Evolutionary conservation across 1,284 basidiomycete genomes (phyloP), one percentile per base, ranked within the genome.

Genomic region (Cystobasidiaceae sp.): DNA sequence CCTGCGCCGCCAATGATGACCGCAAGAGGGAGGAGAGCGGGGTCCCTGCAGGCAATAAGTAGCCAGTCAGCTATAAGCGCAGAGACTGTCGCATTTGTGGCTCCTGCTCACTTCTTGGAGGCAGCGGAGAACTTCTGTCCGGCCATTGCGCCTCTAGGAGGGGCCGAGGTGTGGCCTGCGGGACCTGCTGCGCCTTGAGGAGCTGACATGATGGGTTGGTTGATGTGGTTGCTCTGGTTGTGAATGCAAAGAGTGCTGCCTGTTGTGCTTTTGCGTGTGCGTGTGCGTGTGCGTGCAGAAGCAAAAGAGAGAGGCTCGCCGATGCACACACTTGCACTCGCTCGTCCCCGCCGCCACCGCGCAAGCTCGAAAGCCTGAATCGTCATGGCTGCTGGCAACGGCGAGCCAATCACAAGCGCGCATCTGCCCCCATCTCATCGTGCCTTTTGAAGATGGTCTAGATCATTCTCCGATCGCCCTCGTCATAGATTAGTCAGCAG

Each of bases 151-250:
- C 41, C 61, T 33, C 56, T 64, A 15, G 61, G 41, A 19, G 61
- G 61, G 30, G 61, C 61, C 19, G 49, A 52, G n/a, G 60, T 52
- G 60, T 62, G 60, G 11, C 60, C 60, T 34, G 60, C 60, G 48
- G 60, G 54, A 33, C 54, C 54, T 23, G 32, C 37, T 30, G 54
- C 54, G 41, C 37, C 39, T 44, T 56, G 54, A 23, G 13, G 13
- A 23, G 21, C 45, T 46, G 45, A 56, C 41, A 44, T 56, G 37
- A 41, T 28, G 19, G 23, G 25, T 41, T 15, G 41, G 3, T 9
- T 41, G 51, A 30, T 28, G 7, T 23, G 11, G 21, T 55, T n/a
- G 17, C n/a, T n/a, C n/a, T 21, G 9, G 25, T 25, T 21, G 11
- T 28, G 23, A 25, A 30, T 27, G 4, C 2, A 9, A n/a, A 9